Evolutionary conservation across 2,329 filamentous ascomycete genomes (phyloP).

Genomic region (Colletotrichum liaoningense): DNA sequence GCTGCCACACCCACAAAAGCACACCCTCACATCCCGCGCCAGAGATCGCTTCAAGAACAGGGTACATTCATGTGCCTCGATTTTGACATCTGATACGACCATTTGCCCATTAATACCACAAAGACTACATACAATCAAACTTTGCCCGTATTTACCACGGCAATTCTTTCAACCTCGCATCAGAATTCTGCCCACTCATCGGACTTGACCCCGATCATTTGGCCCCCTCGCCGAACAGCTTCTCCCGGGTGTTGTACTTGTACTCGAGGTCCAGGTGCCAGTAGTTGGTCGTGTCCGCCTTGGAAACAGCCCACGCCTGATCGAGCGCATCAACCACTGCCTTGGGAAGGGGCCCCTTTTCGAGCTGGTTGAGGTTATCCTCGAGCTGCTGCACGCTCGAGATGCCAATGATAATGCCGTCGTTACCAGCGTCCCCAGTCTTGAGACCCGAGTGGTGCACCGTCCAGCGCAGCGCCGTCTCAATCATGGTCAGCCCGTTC

Average conservation of each 20-base stretch:
- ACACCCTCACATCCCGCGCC: conserved; percentile 9
- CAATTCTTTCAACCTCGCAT: not conserved
- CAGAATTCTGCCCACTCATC: not conserved
- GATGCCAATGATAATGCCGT: conserved; percentile 71
- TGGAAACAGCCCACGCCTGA: conserved; percentile 80
- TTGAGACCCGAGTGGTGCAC: conserved; percentile 75
- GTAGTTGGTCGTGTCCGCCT: conserved; percentile 64
- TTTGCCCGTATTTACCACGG: conserved; percentile 2
- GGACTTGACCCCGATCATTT: conserved; percentile 41
- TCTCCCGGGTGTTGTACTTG: conserved; percentile 72
- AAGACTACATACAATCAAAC: not conserved
- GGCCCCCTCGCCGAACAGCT: conserved; percentile 62
- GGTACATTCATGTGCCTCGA: conserved; percentile 2
- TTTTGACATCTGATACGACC: conserved; percentile 26
- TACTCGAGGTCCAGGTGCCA: conserved; percentile 74
- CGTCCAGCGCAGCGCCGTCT: conserved; percentile 79
- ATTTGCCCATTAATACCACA: conserved; percentile 2
- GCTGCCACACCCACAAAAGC: conserved; percentile 14
- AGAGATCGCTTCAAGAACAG: not conserved
- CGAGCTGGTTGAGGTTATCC: conserved; percentile 66
- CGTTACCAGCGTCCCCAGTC: conserved; percentile 60
- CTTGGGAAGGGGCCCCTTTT: conserved; percentile 79
- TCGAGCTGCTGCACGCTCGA: conserved; percentile 68
- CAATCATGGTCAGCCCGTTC: conserved; percentile 75
- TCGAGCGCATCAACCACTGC: conserved; percentile 82